Conservation (phyloP, 768 basidiomycete genomes). For the Tylopilus sp. region DNA sequence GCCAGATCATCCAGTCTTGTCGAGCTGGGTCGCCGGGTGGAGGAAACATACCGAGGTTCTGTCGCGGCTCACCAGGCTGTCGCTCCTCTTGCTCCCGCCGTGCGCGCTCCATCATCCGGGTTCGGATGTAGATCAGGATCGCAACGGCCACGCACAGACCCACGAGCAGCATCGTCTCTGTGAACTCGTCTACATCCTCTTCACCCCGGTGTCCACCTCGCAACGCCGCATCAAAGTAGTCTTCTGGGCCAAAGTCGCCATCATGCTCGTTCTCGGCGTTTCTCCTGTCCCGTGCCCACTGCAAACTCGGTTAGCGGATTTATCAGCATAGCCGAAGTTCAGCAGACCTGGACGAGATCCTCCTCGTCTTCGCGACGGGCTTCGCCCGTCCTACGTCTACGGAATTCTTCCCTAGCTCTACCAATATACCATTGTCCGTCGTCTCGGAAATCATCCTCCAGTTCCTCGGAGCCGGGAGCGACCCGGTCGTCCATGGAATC, state of each 20-base stretch:
- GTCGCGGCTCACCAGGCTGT: slow-evolving; percentile 33
- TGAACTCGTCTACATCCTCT: slow-evolving; percentile 65
- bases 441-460: slow-evolving; percentile 31
- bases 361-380: slow-evolving; percentile 52
- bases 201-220: slow-evolving; percentile 60
- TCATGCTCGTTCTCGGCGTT: slow-evolving; percentile 71
- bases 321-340: neutral
- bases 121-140: slow-evolving; percentile 72
- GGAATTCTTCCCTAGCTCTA: slow-evolving; percentile 77
- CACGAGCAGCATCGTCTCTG: slow-evolving; percentile 78
- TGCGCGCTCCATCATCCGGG: slow-evolving; percentile 70
- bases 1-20: slow-evolving; percentile 62
- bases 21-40: slow-evolving; percentile 61
- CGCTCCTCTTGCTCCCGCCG: slow-evolving; percentile 56
- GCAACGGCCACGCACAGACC: slow-evolving; percentile 71
- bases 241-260: slow-evolving; percentile 74
- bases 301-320: slow-evolving; percentile 11
- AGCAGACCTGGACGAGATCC: slow-evolving; percentile 65
- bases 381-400: slow-evolving; percentile 47
- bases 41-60: slow-evolving; percentile 51
- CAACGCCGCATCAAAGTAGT: slow-evolving; percentile 71
- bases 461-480: slow-evolving; percentile 19
- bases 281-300: slow-evolving; percentile 79
- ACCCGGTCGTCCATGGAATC: slow-evolving; percentile 6
- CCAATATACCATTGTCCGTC: slow-evolving; percentile 82